A percentile compares a stretch with the other conserved stretches of the same genome.
These are phyloP conservation scores for Zygosaccharomyces sapae DNA, from an alignment of 1,139 yeast species.

Conservation along the genomic window DNA sequence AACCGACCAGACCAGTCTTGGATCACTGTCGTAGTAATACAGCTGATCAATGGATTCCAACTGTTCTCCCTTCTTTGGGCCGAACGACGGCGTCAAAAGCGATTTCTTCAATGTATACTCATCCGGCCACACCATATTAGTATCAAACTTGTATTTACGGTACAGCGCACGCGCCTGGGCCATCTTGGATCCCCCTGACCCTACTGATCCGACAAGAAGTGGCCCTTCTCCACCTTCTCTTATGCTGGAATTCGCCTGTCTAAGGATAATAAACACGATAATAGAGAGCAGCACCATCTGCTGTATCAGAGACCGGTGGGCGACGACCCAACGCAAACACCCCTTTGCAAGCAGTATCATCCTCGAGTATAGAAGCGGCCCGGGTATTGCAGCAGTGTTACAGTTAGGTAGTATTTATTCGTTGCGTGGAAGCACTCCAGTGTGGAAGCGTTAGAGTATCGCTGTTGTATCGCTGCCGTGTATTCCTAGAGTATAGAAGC, in stretches of 20 bases:
- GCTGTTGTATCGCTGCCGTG: no score
- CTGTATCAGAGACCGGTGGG: neutral
- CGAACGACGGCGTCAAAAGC: constrained; percentile 19
- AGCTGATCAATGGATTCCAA: constrained; percentile 19
- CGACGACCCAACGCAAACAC: neutral
- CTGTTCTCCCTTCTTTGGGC: constrained; percentile 16
- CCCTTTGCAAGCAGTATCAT: neutral
- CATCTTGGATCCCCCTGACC: constrained; percentile 1
- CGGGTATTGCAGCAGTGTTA: no score
- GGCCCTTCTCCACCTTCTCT: no score
- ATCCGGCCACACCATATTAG: constrained; percentile 21
- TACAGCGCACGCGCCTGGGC: constrained; percentile 17
- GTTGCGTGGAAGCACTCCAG: no score
- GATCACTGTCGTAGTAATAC: constrained; percentile 28
- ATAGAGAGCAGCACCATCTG: neutral
- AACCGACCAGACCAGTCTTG: constrained; percentile 28
- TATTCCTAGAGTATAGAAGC: no score
- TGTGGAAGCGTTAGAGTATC: no score
- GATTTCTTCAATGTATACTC: constrained; percentile 19
- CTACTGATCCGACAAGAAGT: neutral
- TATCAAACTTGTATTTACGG: constrained; percentile 21
- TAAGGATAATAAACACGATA: neutral
- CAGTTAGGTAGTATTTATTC: no score
- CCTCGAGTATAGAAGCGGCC: neutral
- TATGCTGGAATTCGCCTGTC: no score